These are phyloP conservation scores for Mucor indicus DNA, from an alignment of 371 early-diverging fungal species.

Conservation along the genomic window DNA sequence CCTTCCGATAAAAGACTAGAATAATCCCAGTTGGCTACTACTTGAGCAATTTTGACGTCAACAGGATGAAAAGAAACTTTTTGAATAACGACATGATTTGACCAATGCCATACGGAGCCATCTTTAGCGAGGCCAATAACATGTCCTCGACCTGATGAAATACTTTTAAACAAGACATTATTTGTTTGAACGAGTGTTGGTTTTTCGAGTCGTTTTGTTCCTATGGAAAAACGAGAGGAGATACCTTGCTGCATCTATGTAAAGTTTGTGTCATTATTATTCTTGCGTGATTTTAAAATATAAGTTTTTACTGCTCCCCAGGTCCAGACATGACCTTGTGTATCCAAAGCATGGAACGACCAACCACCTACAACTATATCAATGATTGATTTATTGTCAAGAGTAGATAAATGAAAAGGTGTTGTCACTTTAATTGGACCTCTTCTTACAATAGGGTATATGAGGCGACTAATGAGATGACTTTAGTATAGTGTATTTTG, in stretches of 20 bases:
- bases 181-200: conserved; percentile 4
- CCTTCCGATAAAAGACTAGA: conserved; percentile 23
- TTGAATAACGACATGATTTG: conserved; percentile 24
- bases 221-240: conserved; percentile 1
- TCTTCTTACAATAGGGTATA: too few relatives aligned
- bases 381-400: conserved; percentile 33
- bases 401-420: conserved; percentile 22
- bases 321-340: conserved; percentile 37
- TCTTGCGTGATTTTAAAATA: too few relatives aligned
- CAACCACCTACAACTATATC: conserved; percentile 46
- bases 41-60: conserved; percentile 19
- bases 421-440: conserved; percentile 4
- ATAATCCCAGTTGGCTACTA: conserved; percentile 33
- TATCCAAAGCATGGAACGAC: conserved; percentile 46
- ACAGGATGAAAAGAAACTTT: too few relatives aligned
- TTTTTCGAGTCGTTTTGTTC: neutral
- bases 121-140: conserved; percentile 35
- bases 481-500: too few relatives aligned
- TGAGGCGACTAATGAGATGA: too few relatives aligned
- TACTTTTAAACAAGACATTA: conserved; percentile 5
- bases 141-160: conserved; percentile 38
- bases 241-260: conserved; percentile 18
- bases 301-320: conserved; percentile 47
- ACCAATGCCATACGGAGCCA: conserved; percentile 40
- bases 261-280: too few relatives aligned